Base-by-base conservation (phyloP, 768 basidiomycete species). In the Leccinum truebloodii region DNA sequence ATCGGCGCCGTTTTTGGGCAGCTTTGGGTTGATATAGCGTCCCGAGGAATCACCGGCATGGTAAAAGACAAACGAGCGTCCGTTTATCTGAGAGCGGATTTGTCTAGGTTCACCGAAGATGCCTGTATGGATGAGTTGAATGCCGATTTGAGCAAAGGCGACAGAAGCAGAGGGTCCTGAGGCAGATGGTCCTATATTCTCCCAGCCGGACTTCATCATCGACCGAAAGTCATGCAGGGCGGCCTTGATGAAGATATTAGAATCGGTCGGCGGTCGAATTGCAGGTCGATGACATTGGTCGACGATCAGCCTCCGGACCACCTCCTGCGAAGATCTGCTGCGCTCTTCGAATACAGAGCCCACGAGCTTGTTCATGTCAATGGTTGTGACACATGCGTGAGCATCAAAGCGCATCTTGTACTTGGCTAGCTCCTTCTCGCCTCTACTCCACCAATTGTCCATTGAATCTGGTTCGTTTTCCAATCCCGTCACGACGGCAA, bases 341-440 rank as follows among this genome's bases (percentile, higher is more conserved):
- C 70, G 71, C 3, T 54, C 59, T 56, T 63, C 50, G 9, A 71
- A 69, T 10, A 64, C 59, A 14, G 64, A 58, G 32, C 63, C 60
- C n/a, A 8, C 49, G 32, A 57, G n/a, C 37, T 54, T 67, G 9
- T 35, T n/a, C 62, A 54, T 61, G 44, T 63, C 61, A 14, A 75
- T 67, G 22, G 78, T 75, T 3, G 78, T 80, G 55, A 81, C 71
- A 59, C 80, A 81, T 18, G 77, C 80, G n/a, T 77, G 72, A 8
- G 68, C 74, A 20, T 70, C 60, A n/a, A 79, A 79, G 46, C 60
- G 58, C 68, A 81, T 81, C 30, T 69, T 69, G 52, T 74, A 65
- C 30, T 52, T 59, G 48, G 62, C 65, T 54, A 81, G 73, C 2
- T 62, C 63, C 39, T 61, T 61, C 53, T 73, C 65, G 55, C 79